phyloP scores from a whole-genome alignment of 129 eudicot species.

The Gnaphalium uliginosum region DNA sequence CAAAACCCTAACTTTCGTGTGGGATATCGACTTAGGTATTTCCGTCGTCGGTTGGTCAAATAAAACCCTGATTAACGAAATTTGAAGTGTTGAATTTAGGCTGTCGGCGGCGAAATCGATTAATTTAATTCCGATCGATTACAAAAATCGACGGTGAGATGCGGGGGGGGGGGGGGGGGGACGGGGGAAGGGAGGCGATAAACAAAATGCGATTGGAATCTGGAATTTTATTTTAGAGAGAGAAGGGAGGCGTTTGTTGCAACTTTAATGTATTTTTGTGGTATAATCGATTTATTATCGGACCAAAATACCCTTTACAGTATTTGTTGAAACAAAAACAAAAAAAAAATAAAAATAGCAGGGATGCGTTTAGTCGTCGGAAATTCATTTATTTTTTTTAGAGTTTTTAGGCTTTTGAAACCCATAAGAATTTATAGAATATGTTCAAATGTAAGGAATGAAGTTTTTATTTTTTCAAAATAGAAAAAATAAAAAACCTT shows the following conservation, averaged over 20 bases:
- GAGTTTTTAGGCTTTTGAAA: too few relatives aligned
- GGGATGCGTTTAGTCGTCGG: too few relatives aligned
- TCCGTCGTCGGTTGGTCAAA: constrained; percentile 23
- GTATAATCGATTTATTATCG: too few relatives aligned
- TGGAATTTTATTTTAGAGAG: constrained; percentile 18
- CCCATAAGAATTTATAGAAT: too few relatives aligned
- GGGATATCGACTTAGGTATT: constrained; percentile 16
- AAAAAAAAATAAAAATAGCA: too few relatives aligned
- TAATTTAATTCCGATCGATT: constrained; percentile 8
- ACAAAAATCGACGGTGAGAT: constrained; percentile 35
- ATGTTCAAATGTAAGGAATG: too few relatives aligned
- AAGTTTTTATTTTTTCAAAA: too few relatives aligned
- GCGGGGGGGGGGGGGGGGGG: neutral
- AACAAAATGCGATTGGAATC: constrained; percentile 30
- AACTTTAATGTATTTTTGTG: too few relatives aligned
- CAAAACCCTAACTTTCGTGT: constrained; percentile 36
- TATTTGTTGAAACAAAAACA: too few relatives aligned
- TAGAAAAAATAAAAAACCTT: too few relatives aligned
- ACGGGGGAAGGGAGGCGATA: neutral
- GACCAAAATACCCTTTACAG: too few relatives aligned
- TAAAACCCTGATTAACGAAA: constrained; percentile 24
- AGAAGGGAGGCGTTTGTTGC: constrained; percentile 33
- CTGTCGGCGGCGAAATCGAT: constrained; percentile 27
- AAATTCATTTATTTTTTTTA: too few relatives aligned
- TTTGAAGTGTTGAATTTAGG: constrained; percentile 5